Evolutionary conservation across 768 basidiomycete genomes (phyloP).

Genomic region (Lactarius quietus): DNA sequence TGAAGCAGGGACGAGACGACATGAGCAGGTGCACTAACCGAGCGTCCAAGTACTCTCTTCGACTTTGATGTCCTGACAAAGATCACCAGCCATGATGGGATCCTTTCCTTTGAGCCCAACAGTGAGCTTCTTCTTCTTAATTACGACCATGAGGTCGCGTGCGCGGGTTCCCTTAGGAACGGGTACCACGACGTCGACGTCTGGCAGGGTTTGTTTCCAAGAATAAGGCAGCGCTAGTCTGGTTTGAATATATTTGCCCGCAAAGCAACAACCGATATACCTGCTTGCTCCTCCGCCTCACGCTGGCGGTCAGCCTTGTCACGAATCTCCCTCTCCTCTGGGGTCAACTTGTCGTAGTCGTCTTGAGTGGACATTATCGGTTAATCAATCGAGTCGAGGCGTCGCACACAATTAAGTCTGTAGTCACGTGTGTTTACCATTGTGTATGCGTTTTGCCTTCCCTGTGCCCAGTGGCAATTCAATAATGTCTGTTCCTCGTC

Average conservation of each 20-base stretch:
- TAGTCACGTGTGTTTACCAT: slow-evolving; percentile 30
- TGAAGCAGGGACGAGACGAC: slow-evolving; percentile 1
- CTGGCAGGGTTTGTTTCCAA: slow-evolving; percentile 88
- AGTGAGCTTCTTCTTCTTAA: slow-evolving; percentile 80
- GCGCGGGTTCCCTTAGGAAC: slow-evolving; percentile 86
- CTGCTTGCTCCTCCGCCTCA: slow-evolving; percentile 79
- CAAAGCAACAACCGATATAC: slow-evolving; percentile 43
- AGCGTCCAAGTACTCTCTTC: slow-evolving; percentile 98
- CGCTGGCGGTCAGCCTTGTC: slow-evolving; percentile 66
- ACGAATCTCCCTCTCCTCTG: slow-evolving; percentile 68
- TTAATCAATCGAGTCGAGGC: not conserved
- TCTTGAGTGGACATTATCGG: slow-evolving; percentile 31
- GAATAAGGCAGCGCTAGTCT: slow-evolving; percentile 76
- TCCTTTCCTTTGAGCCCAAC: slow-evolving; percentile 85
- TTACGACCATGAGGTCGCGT: slow-evolving; percentile 64
- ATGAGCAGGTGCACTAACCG: slow-evolving; percentile 47
- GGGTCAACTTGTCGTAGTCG: slow-evolving; percentile 72
- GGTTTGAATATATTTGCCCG: slow-evolving; percentile 22
- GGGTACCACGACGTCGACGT: slow-evolving; percentile 78
- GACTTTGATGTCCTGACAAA: slow-evolving; percentile 91
- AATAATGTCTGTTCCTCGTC: not conserved
- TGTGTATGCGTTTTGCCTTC: slow-evolving; percentile 32
- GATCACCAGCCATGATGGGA: slow-evolving; percentile 81
- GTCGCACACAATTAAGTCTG: not conserved
- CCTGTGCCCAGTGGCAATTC: slow-evolving; percentile 1